Base-by-base conservation (phyloP, 352 stramenopile genomes). In the Ophiocytium majus region DNA sequence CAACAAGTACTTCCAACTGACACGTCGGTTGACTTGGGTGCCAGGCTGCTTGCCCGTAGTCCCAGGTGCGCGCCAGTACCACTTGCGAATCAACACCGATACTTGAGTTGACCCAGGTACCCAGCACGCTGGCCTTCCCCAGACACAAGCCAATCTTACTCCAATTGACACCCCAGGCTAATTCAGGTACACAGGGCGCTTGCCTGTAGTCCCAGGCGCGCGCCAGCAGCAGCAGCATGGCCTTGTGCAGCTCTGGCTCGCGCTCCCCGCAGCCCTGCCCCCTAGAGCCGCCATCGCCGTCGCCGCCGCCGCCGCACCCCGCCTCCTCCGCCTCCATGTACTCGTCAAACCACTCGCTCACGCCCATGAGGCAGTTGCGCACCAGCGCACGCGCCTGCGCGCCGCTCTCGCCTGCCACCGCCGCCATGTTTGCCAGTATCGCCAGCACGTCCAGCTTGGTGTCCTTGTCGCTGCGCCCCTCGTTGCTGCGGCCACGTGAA, bases 261-360 rank as follows among this genome's bases (percentile, higher is more conserved):
- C 84, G 31, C 9, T 57, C 35, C 34, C 9, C 19, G 28, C 34
- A 33, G 57, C n/a, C n/a, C 57, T 80, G 1, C 1, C 14, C 14
- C 5, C 5, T 14, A 14, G 5, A 14, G 43, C 43, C 14, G 14
- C 5, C 43, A 57, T 57, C 43, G 43, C 43, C 43, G 43, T 57
- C 5, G 14, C 43, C 43, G 43, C 43, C 43, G 43, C 14, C 5
- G 14, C 43, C 43, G 43, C 43, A 79, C 79, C n/a, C 76, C 66
- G 32, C 79, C 76, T 92, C 88, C 64, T 91, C 85, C 43, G 57
- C 76, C 0, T 63, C 43, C 19, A 92, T 84, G 76, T 92, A 92
- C 14, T 90, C 85, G 66, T 92, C 90, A 49, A 92, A 91, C 89
- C 89, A 92, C 78, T 90, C 87, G 82, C 83, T 90, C 0, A 92